phyloP scores from a whole-genome alignment of 495 filamentous ascomycete species.

The Rostrohypoxylon terebratum region DNA sequence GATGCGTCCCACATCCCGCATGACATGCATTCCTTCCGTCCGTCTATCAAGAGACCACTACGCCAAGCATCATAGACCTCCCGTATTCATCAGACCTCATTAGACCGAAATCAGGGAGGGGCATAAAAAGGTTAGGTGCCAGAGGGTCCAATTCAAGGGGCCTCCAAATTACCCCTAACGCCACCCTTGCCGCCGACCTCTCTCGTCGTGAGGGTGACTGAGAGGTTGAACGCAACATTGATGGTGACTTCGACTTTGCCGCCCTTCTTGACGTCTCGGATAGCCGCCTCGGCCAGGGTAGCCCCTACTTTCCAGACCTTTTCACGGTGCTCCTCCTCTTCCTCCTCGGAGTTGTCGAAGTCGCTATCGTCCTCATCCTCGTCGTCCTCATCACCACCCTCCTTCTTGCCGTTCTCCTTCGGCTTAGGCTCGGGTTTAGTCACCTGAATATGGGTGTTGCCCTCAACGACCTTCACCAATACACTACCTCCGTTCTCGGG shows the following conservation, averaged over 20 bases:
- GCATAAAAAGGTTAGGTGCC: background rate
- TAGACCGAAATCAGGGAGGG: background rate
- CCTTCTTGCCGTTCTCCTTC: constrained; percentile 71
- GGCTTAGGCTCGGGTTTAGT: constrained; percentile 83
- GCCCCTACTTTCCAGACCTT: constrained; percentile 92
- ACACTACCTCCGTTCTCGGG: constrained; percentile 86
- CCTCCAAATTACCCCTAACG: constrained; percentile 74
- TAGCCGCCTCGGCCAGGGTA: constrained; percentile 84
- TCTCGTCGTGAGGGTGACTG: constrained; percentile 80
- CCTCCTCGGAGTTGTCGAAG: constrained; percentile 79
- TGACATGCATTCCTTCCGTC: background rate
- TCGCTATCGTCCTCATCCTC: constrained; percentile 74
- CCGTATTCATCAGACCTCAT: background rate
- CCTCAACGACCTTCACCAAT: constrained; percentile 87
- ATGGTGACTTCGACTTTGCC: constrained; percentile 93
- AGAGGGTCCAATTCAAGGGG: constrained; percentile 33
- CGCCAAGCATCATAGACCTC: background rate
- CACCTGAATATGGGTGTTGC: constrained; percentile 86
- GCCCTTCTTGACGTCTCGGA: constrained; percentile 86
- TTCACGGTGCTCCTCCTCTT: constrained; percentile 86
- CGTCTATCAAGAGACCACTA: background rate
- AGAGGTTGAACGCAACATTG: constrained; percentile 81
- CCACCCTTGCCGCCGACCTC: constrained; percentile 89
- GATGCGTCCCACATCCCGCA: background rate
- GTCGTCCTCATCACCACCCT: constrained; percentile 64